These are phyloP conservation scores for Aegilops umbellulata DNA, from an alignment of 176 grass and related monocot genomes.

Conservation along the genomic window DNA sequence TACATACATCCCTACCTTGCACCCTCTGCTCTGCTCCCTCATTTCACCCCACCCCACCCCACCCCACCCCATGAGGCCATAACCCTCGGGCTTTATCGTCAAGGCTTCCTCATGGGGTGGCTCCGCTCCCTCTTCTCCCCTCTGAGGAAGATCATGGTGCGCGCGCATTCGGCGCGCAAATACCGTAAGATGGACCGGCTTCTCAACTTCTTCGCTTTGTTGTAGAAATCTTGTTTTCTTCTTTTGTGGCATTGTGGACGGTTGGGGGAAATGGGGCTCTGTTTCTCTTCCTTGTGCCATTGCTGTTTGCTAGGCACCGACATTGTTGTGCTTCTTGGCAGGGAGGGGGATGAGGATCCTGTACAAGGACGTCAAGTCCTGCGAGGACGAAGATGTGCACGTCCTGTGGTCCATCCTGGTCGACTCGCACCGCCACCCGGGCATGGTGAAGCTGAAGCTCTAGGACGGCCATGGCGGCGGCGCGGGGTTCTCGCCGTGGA, in stretches of 20 bases:
- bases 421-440: conserved; percentile 54
- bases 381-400: conserved; percentile 72
- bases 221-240: not conserved
- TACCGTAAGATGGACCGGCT: conserved; percentile 42
- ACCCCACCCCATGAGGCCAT: conserved; percentile 30
- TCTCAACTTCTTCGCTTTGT: not conserved
- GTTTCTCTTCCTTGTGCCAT: not conserved
- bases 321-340: conserved; percentile 12
- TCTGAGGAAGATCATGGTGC: conserved; percentile 59
- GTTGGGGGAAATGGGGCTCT: not conserved
- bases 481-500: not conserved
- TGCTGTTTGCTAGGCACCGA: conserved; percentile 8
- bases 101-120: conserved; percentile 66
- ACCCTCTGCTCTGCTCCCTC: not conserved
- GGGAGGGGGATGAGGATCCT: conserved; percentile 77
- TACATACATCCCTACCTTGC: not conserved
- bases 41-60: conserved; percentile 1
- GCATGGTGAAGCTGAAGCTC: conserved; percentile 43
- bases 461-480: not conserved
- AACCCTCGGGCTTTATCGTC: not conserved
- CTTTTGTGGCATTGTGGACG: not conserved
- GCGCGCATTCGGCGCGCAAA: conserved; percentile 43
- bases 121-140: conserved; percentile 73
- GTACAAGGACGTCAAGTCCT: conserved; percentile 75
- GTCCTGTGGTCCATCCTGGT: conserved; percentile 84